Evolutionary conservation across 106 monocot species (phyloP).

Genomic region (Amphibolis antarctica): DNA sequence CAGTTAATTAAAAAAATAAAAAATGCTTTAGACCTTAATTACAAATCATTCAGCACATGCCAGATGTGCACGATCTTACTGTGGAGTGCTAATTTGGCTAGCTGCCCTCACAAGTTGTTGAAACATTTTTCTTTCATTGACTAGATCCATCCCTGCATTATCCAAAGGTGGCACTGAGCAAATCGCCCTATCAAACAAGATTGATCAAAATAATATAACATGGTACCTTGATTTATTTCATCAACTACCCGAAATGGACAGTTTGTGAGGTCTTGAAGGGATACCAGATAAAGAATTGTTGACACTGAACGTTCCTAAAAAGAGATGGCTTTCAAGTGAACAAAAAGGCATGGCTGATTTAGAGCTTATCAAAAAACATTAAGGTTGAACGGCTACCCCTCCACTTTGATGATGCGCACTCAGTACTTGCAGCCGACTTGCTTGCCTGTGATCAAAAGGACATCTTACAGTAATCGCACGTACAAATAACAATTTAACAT

Average conservation of each 20-base stretch:
- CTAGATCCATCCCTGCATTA: conserved; percentile 86
- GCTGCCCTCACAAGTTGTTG: conserved; percentile 97
- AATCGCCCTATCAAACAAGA: not conserved
- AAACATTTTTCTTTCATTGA: conserved; percentile 99
- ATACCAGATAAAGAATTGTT: conserved; percentile 95
- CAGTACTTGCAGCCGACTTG: conserved; percentile 77
- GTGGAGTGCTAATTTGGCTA: conserved; percentile 80
- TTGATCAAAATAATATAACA: not conserved
- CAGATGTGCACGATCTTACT: conserved; percentile 27
- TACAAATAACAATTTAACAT: too few relatives aligned
- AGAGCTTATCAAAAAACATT: not conserved
- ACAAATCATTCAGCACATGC: not conserved
- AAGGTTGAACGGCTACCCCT: conserved; percentile 35
- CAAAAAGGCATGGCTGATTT: not conserved
- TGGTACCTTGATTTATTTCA: conserved; percentile 93
- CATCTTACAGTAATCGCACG: too few relatives aligned
- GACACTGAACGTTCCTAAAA: conserved; percentile 86
- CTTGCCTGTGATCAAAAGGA: conserved; percentile 50
- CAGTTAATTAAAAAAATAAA: not conserved
- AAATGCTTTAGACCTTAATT: not conserved
- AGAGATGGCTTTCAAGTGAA: not conserved
- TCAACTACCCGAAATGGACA: conserved; percentile 99
- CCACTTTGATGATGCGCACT: conserved; percentile 98
- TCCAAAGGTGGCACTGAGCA: not conserved
- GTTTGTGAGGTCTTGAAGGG: conserved; percentile 96